Conservation (phyloP, 768 basidiomycete genomes). For the Amanita exitialis region DNA sequence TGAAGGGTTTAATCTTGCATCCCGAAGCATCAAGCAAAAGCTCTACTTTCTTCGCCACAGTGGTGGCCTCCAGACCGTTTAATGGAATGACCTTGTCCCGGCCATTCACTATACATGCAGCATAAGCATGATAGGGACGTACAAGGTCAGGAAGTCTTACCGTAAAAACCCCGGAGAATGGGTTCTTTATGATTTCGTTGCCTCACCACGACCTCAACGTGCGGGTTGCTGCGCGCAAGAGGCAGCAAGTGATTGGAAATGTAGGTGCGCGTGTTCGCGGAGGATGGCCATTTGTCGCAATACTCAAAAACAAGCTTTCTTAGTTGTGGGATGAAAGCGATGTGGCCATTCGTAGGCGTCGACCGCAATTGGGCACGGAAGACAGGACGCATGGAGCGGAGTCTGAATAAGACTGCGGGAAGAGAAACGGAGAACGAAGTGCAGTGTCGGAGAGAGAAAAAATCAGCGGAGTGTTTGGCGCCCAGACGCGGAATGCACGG, state of each 20-base stretch:
- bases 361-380: slow-evolving; percentile 42
- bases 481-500: slow-evolving; percentile 2
- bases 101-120: slow-evolving; percentile 54
- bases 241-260: slow-evolving; percentile 51
- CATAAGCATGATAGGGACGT: slow-evolving; percentile 10
- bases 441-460: not conserved
- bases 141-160: slow-evolving; percentile 24
- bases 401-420: not conserved
- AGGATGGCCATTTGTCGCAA: slow-evolving; percentile 77
- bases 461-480: not conserved
- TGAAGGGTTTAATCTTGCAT: slow-evolving; percentile 73
- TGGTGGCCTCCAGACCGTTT: slow-evolving; percentile 62
- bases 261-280: slow-evolving; percentile 60
- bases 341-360: slow-evolving; percentile 63
- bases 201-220: slow-evolving; percentile 78
- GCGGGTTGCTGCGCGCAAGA: slow-evolving; percentile 65
- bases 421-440: slow-evolving; percentile 9
- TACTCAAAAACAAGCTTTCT: slow-evolving; percentile 85
- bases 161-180: slow-evolving; percentile 75
- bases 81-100: slow-evolving; percentile 84
- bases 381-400: slow-evolving; percentile 17
- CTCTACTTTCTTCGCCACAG: slow-evolving; percentile 69
- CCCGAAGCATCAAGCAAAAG: slow-evolving; percentile 84
- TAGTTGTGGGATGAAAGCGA: slow-evolving; percentile 65
- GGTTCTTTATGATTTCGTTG: slow-evolving; percentile 70